Evolutionary conservation across 2,329 filamentous ascomycete genomes (phyloP), one percentile per base, ranked within the genome.

Genomic region (Neofusicoccum kwambonambiense): DNA sequence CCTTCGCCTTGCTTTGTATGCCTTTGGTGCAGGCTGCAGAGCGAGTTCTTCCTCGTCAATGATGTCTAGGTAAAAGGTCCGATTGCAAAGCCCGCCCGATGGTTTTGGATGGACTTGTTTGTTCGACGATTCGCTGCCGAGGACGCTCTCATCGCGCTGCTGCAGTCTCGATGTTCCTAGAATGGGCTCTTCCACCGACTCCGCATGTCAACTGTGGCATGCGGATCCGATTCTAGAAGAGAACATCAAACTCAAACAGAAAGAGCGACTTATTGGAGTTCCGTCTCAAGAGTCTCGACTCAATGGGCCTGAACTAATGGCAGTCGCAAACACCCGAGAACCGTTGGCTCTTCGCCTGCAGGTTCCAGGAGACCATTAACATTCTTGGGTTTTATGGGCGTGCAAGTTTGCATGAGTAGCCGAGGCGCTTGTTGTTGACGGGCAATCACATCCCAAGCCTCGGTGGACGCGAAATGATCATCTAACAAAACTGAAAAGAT

Each of bases 11-110:
- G 37, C 17, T 37, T 35, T 17, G 31, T 17, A n/a, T 11, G n/a
- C n/a, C 41, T 44, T 47, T n/a, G 31, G 8, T 8, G n/a, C 12
- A 13, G 12, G 31, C 42, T 17, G 1, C 31, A n/a, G 12, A 12
- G 42, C 4, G n/a, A 34, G 22, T 3, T 44, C 11, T 8, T n/a
- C n/a, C 6, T n/a, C 44, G 44, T 64, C 62, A 11, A 64, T 58
- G 62, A 64, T 58, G 62, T 22, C 17, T 31, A 39, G 62, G 62
- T 64, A 64, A 64, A 64, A 64, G 62, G 62, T 64, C 52, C 52
- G 62, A 64, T 58, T 52, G 52, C 61, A 57, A 12, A 34, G 17
- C 41, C 19, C 51, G 6, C 17, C 15, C 27, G 17, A 57, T 51
- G 62, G 51, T 64, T 58, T 42, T 27, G 19, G 42, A 42, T 15